Conservation (phyloP, 345 rosid genomes). For the Sisymbrium irio region DNA sequence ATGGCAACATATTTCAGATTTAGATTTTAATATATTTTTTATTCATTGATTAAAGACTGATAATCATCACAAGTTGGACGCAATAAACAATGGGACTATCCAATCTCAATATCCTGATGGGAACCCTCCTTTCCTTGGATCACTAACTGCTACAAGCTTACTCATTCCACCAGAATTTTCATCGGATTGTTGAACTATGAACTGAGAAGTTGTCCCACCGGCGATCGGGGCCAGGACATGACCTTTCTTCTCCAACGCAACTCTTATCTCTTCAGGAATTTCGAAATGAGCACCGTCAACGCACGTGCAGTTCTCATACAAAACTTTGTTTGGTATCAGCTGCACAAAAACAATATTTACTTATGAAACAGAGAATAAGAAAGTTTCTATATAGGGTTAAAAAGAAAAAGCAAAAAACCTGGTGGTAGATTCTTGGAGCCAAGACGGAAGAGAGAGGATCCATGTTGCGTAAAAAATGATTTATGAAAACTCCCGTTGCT, state of each 20-base stretch:
- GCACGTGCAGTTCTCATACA: constrained; percentile 62
- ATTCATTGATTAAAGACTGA: background rate
- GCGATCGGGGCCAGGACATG: constrained; percentile 43
- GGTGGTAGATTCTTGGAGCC: constrained; percentile 63
- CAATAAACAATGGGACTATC: background rate
- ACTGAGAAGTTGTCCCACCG: constrained; percentile 50
- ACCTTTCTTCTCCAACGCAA: constrained; percentile 43
- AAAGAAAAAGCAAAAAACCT: constrained; percentile 37
- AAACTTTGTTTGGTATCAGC: constrained; percentile 47
- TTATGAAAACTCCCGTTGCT: constrained; percentile 50
- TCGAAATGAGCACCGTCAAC: constrained; percentile 46
- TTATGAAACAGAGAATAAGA: background rate
- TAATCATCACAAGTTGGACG: background rate
- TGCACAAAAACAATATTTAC: constrained; percentile 2
- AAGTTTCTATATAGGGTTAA: background rate
- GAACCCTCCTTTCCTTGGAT: constrained; percentile 69
- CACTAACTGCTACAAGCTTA: constrained; percentile 53
- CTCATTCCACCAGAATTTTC: constrained; percentile 13
- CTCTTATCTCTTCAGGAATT: constrained; percentile 40
- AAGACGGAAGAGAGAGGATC: constrained; percentile 57
- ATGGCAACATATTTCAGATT: no score
- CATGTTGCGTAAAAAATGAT: constrained; percentile 52
- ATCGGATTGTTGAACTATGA: constrained; percentile 41
- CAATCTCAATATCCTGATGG: constrained; percentile 52
- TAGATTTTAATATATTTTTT: background rate